Evolutionary conservation across 129 eudicot genomes (phyloP).

Genomic region (Artemisia tridentata): DNA sequence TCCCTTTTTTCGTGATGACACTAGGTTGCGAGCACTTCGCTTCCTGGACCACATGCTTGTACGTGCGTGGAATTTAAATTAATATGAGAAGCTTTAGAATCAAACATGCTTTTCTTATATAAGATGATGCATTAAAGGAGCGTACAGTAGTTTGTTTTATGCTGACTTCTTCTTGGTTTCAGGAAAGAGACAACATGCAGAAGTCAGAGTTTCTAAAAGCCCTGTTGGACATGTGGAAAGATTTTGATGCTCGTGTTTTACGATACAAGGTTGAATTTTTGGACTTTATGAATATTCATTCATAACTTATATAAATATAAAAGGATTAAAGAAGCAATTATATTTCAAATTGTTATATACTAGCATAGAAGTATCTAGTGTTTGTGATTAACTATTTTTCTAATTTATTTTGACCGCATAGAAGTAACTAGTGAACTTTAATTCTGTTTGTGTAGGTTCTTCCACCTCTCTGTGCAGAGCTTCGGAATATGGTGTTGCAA

Average conservation of each 20-base stretch:
- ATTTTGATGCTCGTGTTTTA: constrained; percentile 93
- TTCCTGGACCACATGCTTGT: constrained; percentile 99
- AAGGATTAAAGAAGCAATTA: constrained; percentile 1
- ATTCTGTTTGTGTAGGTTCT: constrained; percentile 68
- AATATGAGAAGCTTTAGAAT: constrained; percentile 6
- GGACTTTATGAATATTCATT: constrained; percentile 10
- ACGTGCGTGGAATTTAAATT: constrained; percentile 34
- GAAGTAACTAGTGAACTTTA: constrained; percentile 13
- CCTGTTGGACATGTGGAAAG: constrained; percentile 97
- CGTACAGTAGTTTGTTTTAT: constrained; percentile 7
- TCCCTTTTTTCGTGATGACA: constrained; percentile 88
- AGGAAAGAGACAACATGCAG: constrained; percentile 99
- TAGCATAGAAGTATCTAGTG: background rate
- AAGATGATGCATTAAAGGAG: constrained; percentile 2
- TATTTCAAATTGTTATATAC: constrained; percentile 10
- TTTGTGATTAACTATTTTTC: background rate
- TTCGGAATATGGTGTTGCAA: constrained; percentile 93
- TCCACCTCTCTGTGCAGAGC: constrained; percentile 99
- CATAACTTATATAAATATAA: background rate
- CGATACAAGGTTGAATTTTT: constrained; percentile 79
- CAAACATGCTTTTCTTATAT: constrained; percentile 23
- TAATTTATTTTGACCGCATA: constrained; percentile 4
- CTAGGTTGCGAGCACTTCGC: constrained; percentile 99
- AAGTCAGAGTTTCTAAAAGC: constrained; percentile 94
- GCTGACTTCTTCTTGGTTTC: constrained; percentile 29